Percentiles rank a stretch among this genome's conserved stretches.
phyloP scores from a whole-genome alignment of 768 basidiomycete genomes.

The Psilocybe cubensis region DNA sequence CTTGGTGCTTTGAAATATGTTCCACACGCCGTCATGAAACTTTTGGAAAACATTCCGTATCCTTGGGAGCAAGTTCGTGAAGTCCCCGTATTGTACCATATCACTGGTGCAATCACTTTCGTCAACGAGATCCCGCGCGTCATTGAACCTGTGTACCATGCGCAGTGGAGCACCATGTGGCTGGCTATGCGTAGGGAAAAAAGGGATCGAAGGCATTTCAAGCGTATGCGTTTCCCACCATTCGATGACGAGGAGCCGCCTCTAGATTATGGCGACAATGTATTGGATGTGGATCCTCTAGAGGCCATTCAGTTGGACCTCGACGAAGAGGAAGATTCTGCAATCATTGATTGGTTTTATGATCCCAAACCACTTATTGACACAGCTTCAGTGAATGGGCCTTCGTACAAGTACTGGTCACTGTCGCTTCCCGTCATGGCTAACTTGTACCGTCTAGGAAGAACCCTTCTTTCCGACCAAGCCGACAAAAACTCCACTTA shows the following conservation, averaged over 20 bases:
- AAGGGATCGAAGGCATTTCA: conserved; percentile 97
- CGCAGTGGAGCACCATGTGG: conserved; percentile 99
- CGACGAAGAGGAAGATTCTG: conserved; percentile 87
- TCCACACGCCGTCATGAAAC: conserved; percentile 98
- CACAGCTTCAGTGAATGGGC: conserved; percentile 88
- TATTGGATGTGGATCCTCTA: conserved; percentile 95
- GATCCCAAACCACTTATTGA: conserved; percentile 94
- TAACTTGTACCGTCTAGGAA: conserved; percentile 93
- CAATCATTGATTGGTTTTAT: conserved; percentile 98
- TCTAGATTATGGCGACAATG: conserved; percentile 98
- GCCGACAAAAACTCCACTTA: conserved; percentile 91
- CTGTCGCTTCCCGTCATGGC: conserved; percentile 95
- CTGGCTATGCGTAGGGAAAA: conserved; percentile 99
- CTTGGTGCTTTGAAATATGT: conserved; percentile 98
- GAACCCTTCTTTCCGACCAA: conserved; percentile 91
- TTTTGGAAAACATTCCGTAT: conserved; percentile 96
- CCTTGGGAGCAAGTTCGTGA: conserved; percentile 99
- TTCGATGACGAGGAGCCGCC: conserved; percentile 99
- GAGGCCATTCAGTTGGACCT: conserved; percentile 98
- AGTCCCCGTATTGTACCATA: conserved; percentile 97
- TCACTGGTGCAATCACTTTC: conserved; percentile 99
- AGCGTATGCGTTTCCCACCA: conserved; percentile 99
- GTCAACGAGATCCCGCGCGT: conserved; percentile 98
- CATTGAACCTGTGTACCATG: conserved; percentile 97
- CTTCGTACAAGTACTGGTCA: conserved; percentile 93